These are phyloP conservation scores for Magnusiomyces tetraspermus DNA, from an alignment of 1,139 yeast genomes.

Conservation along the genomic window DNA sequence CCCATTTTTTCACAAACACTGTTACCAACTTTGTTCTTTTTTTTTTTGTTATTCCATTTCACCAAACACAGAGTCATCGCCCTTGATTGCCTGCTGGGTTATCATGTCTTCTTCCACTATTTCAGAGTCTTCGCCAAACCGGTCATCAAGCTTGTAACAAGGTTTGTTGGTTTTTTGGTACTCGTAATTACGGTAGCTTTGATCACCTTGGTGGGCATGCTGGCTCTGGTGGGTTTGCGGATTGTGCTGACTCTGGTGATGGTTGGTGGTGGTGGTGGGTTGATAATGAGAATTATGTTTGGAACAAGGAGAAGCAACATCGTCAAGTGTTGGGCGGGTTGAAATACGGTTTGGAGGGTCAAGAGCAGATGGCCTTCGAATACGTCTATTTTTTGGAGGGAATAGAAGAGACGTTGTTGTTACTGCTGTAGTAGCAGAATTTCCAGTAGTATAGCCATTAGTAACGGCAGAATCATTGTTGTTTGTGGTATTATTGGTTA, in stretches of 20 bases:
- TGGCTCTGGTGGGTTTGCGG: too few species aligned
- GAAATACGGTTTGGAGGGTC: slow-evolving; percentile 1
- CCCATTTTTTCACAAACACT: too few species aligned
- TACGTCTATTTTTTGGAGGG: background rate
- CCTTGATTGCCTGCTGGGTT: slow-evolving; percentile 12
- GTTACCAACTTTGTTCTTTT: too few species aligned
- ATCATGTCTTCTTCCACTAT: slow-evolving; percentile 8
- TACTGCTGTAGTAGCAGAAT: background rate
- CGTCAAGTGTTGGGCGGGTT: background rate
- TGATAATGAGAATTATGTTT: background rate
- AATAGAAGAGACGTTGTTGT: background rate
- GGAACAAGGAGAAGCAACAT: background rate
- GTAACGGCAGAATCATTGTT: too few species aligned
- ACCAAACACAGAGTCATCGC: slow-evolving; percentile 23
- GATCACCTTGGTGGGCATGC: too few species aligned
- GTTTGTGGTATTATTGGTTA: too few species aligned
- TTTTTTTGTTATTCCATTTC: slow-evolving; percentile 21
- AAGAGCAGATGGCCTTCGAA: background rate
- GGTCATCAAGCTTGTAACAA: too few species aligned
- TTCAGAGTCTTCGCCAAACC: slow-evolving; percentile 10
- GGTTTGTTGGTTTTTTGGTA: too few species aligned
- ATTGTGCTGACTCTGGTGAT: too few species aligned
- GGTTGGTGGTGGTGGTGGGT: background rate
- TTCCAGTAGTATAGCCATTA: background rate
- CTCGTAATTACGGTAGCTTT: too few species aligned